Evolutionary conservation across 2,329 filamentous ascomycete species (phyloP), one percentile per base, ranked within the genome.

Genomic region (Colletotrichum sansevieriae): DNA sequence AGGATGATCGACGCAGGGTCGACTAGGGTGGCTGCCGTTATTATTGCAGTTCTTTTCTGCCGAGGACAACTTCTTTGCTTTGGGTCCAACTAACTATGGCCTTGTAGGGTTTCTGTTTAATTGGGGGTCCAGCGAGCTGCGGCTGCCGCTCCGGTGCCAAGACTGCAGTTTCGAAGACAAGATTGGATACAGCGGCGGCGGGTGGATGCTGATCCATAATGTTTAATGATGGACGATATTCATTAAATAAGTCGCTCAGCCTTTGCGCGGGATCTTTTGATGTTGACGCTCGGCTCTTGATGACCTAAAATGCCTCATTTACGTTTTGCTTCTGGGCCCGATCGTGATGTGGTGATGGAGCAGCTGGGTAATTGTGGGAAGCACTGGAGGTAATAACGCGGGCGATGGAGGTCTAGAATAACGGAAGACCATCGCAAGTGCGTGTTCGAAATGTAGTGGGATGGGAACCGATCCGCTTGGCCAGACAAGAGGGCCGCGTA

Each of bases 1-100:
- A 55, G 55, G 65, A 49, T 55, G 62, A 68, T 65, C 55, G 47
- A 60, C 62, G 49, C 54, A 65, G 41, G 65, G 65, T 65, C 35
- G 22, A 41, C 47, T 2, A 18, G 18, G 18, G 18, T 18, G 18
- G 18, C 18, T 18, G 18, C 18, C 18, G 18, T 18, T 18, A 18
- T 18, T 18, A 18, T 18, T 18, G 18, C 18, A 18, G 18, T 18
- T 18, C 18, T 18, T 18, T 18, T 18, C 18, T 18, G 18, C 18
- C 18, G 18, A 18, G 18, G 18, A 18, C 18, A 18, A 18, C 18
- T 18, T 18, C 18, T 18, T 18, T 18, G 18, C 18, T 18, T 18
- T 18, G 18, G 18, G 18, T 18, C 18, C 2, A 18, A 18, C 18
- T 18, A 18, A 18, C 18, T 1, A 18, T 18, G 18, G 18, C 18